Evolutionary conservation across 768 basidiomycete species (phyloP), one percentile per base, ranked within the genome.

Genomic region (Piloderma croceum): DNA sequence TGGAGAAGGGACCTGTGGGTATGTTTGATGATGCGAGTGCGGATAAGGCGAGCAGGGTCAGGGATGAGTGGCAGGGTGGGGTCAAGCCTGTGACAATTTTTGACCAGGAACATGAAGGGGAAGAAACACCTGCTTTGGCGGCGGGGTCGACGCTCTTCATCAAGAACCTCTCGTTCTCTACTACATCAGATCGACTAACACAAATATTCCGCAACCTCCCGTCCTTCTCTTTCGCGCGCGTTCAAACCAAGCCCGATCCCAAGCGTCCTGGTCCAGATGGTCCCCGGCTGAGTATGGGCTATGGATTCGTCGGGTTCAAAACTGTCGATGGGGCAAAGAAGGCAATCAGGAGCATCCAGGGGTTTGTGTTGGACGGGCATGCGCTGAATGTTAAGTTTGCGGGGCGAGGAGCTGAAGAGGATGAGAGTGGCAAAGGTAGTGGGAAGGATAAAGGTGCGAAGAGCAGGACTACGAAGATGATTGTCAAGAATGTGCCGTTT

Each of bases 401-500:
- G 3, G 87, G 88, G 15, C 73, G 92, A 5, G 90, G 90, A 0
- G 60, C 57, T 7, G 79, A 78, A 29, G 85, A 79, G 24, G 79
- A 76, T 36, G 67, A 59, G n/a, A 58, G 60, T 33, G 59, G 53
- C 27, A 63, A 62, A 46, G 59, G 50, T 36, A 65, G 63, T 32
- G 58, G 51, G 12, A 67, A 55, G 23, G 68, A 59, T 41, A 62
- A 55, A 19, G 64, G 51, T 12, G 60, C 65, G 22, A 81, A 76
- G 65, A 77, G 73, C 36, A 73, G 73, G 43, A 84, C 86, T 46
- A 87, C 91, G 48, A 98, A 97, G 78, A 82, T 98, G 74, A 80
- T 98, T 37, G 90, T 98, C 50, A 98, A 97, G 78, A 99, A 99
- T 53, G 75, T 97, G 39, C 92, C 96, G 29, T 99, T 99, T 67